Conservation (phyloP, 1,284 basidiomycete genomes). For the Veloporphyrellus conicus region DNA sequence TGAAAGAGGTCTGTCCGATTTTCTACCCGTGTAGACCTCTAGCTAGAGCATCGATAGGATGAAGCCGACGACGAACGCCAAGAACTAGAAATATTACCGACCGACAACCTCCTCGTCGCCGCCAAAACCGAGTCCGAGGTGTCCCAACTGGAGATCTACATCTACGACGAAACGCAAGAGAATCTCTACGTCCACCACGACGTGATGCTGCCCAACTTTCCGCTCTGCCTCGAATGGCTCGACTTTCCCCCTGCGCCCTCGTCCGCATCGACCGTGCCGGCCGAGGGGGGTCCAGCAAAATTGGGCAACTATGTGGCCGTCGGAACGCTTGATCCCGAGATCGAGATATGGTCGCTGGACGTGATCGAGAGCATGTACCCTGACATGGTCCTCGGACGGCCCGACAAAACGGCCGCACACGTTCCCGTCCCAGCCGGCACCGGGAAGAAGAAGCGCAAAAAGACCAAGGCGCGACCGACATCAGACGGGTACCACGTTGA, state of each 20-base stretch:
- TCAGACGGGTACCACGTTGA: slow-evolving; percentile 85
- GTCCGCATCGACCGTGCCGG: slow-evolving; percentile 23
- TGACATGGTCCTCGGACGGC: slow-evolving; percentile 84
- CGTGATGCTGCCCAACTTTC: slow-evolving; percentile 95
- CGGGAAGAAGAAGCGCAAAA: slow-evolving; percentile 93
- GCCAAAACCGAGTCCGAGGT: slow-evolving; percentile 98
- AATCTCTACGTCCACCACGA: slow-evolving; percentile 98
- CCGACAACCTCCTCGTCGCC: slow-evolving; percentile 88
- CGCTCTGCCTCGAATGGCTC: slow-evolving; percentile 98
- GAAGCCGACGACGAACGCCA: slow-evolving; percentile 81
- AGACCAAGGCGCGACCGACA: slow-evolving; percentile 66
- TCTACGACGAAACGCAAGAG: slow-evolving; percentile 89
- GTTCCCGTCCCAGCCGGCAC: slow-evolving; percentile 74
- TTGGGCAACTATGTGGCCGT: slow-evolving; percentile 94
- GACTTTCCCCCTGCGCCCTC: slow-evolving; percentile 77
- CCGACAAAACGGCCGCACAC: slow-evolving; percentile 80
- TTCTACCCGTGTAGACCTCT: not conserved
- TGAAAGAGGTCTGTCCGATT: slow-evolving; percentile 72
- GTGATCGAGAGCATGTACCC: slow-evolving; percentile 94
- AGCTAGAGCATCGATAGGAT: slow-evolving; percentile 28
- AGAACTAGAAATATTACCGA: slow-evolving; percentile 85
- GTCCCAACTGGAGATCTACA: slow-evolving; percentile 92
- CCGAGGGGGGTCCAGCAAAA: slow-evolving; percentile 31
- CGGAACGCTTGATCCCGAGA: slow-evolving; percentile 95
- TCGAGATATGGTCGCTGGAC: slow-evolving; percentile 98